Base-by-base conservation (phyloP, 2,329 filamentous ascomycete genomes). In the Fusarium setosum region DNA sequence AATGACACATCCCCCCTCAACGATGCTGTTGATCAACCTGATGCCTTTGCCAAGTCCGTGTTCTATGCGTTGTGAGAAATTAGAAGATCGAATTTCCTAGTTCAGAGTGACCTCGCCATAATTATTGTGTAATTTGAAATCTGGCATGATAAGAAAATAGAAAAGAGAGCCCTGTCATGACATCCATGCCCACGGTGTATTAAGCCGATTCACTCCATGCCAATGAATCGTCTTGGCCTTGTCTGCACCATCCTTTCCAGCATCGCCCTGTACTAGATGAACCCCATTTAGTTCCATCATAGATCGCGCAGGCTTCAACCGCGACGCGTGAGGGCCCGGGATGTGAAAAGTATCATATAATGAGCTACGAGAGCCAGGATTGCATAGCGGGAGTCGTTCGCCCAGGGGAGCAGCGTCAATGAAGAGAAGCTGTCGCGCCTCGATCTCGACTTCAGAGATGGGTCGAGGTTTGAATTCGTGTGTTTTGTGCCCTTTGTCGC, bases 1-100 rank as follows among this genome's bases (percentile, higher is more conserved):
- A 86, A 86, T 85, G 79, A 78, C 78, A 83, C 79, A 82, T 87
- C 85, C 82, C 84, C 84, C 80, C 85, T 87, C 85, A 83, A 74
- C 56, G 64, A 72, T 61, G 32, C 41, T 45, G 17, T 63, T 44
- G 41, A 40, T 38, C 34, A 57, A 56, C 18, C 24, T 38, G 21
- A 40, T 40, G 6, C n/a, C 8, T 20, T 12, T 5, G 11, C 24
- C n/a, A 21, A 34, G 2, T 12, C 26, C 9, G 26, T 29, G 26
- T 12, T 29, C 26, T 29, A 12, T 12, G 26, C 12, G 9, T 29
- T 29, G 26, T 29, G 26, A 9, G 26, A 29, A 29, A 12, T 29
- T n/a, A n/a, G n/a, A n/a, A n/a, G n/a, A n/a, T n/a, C n/a, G n/a
- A n/a, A n/a, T n/a, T n/a, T n/a, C n/a, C n/a, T n/a, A n/a, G n/a